phyloP scores from a whole-genome alignment of 306 rosid species.

The Malus fusca region DNA sequence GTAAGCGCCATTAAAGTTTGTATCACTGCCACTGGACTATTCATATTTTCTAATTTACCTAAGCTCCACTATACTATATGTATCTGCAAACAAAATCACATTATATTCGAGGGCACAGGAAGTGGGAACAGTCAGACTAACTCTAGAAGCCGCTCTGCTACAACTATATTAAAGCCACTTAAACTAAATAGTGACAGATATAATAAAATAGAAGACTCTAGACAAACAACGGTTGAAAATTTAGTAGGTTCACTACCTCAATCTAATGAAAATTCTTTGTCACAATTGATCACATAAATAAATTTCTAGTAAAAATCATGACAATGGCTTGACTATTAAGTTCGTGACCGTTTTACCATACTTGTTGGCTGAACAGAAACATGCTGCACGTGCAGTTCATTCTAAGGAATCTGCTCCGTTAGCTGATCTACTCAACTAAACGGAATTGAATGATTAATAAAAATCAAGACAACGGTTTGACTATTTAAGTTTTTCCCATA shows the following conservation, averaged over 20 bases:
- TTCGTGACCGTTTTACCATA: background rate
- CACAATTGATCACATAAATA: background rate
- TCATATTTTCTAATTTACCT: background rate
- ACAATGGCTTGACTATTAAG: background rate
- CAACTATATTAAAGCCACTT: background rate
- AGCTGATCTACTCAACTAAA: background rate
- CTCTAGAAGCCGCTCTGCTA: background rate
- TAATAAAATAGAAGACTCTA: background rate
- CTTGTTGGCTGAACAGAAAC: background rate
- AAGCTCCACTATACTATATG: background rate
- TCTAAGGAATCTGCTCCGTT: background rate
- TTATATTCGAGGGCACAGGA: background rate
- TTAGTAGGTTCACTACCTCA: background rate
- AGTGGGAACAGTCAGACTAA: background rate
- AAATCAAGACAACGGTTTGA: background rate
- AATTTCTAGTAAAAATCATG: background rate
- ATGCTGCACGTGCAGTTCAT: background rate
- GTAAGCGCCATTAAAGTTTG: background rate
- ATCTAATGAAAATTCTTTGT: background rate
- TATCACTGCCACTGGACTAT: background rate
- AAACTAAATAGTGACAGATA: background rate
- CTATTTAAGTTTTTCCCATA: background rate
- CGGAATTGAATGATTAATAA: background rate
- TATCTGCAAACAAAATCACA: background rate
- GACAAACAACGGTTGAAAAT: background rate